These are phyloP conservation scores for Oryza nivara DNA, from an alignment of 176 grass and related monocot genomes.

Conservation along the genomic window DNA sequence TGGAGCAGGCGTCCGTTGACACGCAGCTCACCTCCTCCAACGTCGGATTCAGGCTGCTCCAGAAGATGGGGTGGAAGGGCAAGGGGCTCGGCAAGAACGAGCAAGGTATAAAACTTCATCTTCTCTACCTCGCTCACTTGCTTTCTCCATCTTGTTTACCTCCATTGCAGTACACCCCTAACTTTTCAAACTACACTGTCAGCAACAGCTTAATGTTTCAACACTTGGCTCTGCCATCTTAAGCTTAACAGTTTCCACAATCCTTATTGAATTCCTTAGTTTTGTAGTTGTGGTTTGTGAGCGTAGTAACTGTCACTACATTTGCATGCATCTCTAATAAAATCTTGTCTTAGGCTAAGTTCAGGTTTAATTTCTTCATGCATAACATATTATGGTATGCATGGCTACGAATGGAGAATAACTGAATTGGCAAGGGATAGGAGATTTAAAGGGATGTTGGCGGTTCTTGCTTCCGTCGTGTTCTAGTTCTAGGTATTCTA, in stretches of 20 bases:
- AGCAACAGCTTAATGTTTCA: background rate
- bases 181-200: background rate
- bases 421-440: background rate
- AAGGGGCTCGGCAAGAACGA: constrained; percentile 97
- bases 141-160: background rate
- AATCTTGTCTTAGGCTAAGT: background rate
- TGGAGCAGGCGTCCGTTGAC: constrained; percentile 94
- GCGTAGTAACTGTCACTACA: background rate
- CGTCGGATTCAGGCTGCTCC: constrained; percentile 82
- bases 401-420: background rate
- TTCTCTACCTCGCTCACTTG: background rate
- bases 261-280: background rate
- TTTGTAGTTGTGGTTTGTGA: background rate
- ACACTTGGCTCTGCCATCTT: background rate
- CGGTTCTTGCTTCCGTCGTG: background rate
- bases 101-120: constrained; percentile 51
- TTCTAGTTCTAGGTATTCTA: background rate
- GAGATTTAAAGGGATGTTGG: background rate
- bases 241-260: background rate
- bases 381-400: too few species aligned
- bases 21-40: constrained; percentile 75
- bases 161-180: too few species aligned
- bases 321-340: background rate
- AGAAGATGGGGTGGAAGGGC: constrained; percentile 99
- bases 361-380: background rate